A percentile compares a stretch with the other conserved stretches of the same genome.
Conservation (phyloP, 257 asterid genomes). For the Nicotiana knightiana region DNA sequence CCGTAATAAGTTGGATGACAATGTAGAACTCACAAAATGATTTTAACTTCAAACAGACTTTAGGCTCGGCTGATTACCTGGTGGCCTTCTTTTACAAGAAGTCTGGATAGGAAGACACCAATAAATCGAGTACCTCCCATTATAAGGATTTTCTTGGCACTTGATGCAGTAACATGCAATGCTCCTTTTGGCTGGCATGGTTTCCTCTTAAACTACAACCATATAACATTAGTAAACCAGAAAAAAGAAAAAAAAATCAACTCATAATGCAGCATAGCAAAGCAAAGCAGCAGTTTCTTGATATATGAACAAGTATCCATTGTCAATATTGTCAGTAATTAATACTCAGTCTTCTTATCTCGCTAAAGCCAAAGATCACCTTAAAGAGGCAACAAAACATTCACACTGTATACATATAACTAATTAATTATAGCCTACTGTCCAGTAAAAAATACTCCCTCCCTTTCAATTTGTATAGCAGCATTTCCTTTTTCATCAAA, state of each 20-base stretch:
- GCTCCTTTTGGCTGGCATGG: constrained; percentile 57
- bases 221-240: constrained; percentile 3
- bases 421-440: neutral
- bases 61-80: constrained; percentile 36
- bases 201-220: constrained; percentile 58
- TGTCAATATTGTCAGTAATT: neutral
- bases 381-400: neutral
- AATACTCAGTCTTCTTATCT: neutral
- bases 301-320: neutral
- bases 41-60: neutral
- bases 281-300: neutral
- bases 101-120: constrained; percentile 86
- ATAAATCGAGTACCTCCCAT: constrained; percentile 99
- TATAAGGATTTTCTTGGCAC: constrained; percentile 83
- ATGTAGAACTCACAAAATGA: neutral
- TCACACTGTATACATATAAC: neutral
- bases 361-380: neutral
- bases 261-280: neutral
- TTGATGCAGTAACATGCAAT: constrained; percentile 59
- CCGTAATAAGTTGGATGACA: neutral
- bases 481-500: no score
- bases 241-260: neutral
- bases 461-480: no score
- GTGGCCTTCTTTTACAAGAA: constrained; percentile 96
- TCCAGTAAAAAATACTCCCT: neutral